Base-by-base conservation (phyloP, 345 rosid species). In the Dipteronia sinensis region DNA sequence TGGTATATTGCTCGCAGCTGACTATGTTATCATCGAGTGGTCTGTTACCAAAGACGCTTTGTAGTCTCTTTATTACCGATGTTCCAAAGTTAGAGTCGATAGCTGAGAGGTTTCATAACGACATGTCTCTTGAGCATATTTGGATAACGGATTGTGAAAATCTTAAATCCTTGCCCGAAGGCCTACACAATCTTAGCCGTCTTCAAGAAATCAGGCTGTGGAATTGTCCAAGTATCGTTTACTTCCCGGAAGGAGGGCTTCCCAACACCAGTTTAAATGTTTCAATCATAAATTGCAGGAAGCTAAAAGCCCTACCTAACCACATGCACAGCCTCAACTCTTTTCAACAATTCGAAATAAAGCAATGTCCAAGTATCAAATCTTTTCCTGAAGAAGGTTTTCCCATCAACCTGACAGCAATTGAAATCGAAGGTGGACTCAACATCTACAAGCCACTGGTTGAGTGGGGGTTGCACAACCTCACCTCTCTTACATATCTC, bases 321-420 rank as follows among this genome's bases (percentile, higher is more conserved):
- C 4, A 15, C 17, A 12, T 49, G 17, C 78, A 81, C 27, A 63
- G 16, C 25, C 66, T 81, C 59, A 63, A n/a, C 55, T 49, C 55
- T 49, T 15, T 49, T 49, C 17, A 9, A 49, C 5, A 13, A 49
- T 13, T 49, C 15, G 55, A 49, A 49, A 49, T 47, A 13, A 13
- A 49, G 55, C 3, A 13, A 25, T 78, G 76, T 59, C 74, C 77
- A 34, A 64, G 79, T 34, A 0, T 53, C 64, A 17, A 4, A 71
- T 78, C 77, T 23, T 78, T 82, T 25, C 79, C 79, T 0, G 62
- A 66, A 67, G 74, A 78, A n/a, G 82, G 80, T 40, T 67, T 75
- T 17, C 63, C 74, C 3, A 51, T 62, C 65, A 71, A 19, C 79
- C 53, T 78, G n/a, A 75, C 19, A 63, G 47, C 61, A 49, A 76